A percentile compares a stretch with the other conserved stretches of the same genome.
These are phyloP conservation scores for Fusarium heterosporum DNA, from an alignment of 2,329 filamentous ascomycete genomes.

Conservation along the genomic window DNA sequence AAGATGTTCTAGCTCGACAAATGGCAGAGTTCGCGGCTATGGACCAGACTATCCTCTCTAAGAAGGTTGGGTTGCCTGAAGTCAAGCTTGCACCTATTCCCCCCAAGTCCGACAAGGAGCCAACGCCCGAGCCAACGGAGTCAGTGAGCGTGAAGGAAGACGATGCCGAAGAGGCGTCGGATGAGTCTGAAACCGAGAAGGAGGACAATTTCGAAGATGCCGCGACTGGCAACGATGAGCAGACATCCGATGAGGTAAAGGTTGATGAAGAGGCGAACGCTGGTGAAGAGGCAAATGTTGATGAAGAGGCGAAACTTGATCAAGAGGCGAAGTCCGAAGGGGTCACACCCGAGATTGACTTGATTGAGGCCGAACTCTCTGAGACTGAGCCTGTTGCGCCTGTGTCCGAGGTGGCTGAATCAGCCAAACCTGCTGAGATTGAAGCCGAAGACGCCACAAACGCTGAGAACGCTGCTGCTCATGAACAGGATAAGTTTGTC, in stretches of 20 bases:
- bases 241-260: constrained; percentile 4
- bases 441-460: neutral
- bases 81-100: constrained; percentile 60
- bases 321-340: neutral
- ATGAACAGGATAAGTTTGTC: neutral
- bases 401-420: neutral
- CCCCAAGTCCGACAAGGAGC: constrained; percentile 57
- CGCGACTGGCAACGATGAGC: constrained; percentile 8
- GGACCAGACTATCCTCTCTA: constrained; percentile 70
- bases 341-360: neutral
- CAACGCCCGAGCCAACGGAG: constrained; percentile 43
- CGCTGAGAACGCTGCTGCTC: constrained; percentile 1
- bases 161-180: neutral
- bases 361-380: constrained; percentile 9
- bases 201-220: constrained; percentile 23
- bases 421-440: neutral
- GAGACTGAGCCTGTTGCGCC: neutral
- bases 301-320: neutral
- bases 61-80: constrained; percentile 63
- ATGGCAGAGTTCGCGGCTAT: constrained; percentile 71
- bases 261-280: neutral
- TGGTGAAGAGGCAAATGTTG: neutral
- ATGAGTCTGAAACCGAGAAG: neutral
- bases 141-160: constrained; percentile 36
- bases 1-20: constrained; percentile 59